These are phyloP conservation scores for Drosera spatulata DNA, from an alignment of 179 eudicot genomes.

Conservation along the genomic window DNA sequence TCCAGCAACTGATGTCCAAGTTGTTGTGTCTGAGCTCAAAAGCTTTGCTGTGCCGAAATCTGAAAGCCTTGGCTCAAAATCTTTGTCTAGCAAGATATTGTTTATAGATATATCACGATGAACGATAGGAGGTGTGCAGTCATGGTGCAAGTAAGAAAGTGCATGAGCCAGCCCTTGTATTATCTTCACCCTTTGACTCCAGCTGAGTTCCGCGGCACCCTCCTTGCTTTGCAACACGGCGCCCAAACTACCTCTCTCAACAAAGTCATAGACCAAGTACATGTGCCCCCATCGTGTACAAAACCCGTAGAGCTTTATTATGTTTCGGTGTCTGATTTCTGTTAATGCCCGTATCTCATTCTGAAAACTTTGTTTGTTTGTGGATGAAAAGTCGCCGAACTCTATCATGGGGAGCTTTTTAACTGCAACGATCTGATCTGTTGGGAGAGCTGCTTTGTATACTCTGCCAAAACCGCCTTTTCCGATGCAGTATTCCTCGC, in stretches of 20 bases:
- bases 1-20: conserved; percentile 66
- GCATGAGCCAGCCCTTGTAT: conserved; percentile 68
- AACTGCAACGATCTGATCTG: conserved; percentile 48
- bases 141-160: conserved; percentile 63
- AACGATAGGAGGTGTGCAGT: conserved; percentile 55
- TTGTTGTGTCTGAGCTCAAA: conserved; percentile 38
- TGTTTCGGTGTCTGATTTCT: conserved; percentile 65
- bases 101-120: conserved; percentile 61
- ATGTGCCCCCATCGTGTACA: conserved; percentile 36
- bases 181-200: conserved; percentile 33
- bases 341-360: conserved; percentile 64
- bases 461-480: conserved; percentile 67
- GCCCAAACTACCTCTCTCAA: conserved; percentile 39
- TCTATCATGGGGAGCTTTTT: conserved; percentile 47
- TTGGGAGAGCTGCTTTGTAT: conserved; percentile 39
- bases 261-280: conserved; percentile 61
- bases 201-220: conserved; percentile 4
- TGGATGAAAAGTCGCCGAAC: conserved; percentile 19
- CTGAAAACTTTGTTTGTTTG: conserved; percentile 35
- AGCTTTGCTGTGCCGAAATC: conserved; percentile 79
- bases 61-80: conserved; percentile 54
- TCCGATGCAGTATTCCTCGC: conserved; percentile 50
- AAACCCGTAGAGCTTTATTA: conserved; percentile 56
- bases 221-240: not conserved
- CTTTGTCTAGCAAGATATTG: conserved; percentile 50